Conservation (phyloP, 2,329 filamentous ascomycete species). For the Talaromyces rugulosus region DNA sequence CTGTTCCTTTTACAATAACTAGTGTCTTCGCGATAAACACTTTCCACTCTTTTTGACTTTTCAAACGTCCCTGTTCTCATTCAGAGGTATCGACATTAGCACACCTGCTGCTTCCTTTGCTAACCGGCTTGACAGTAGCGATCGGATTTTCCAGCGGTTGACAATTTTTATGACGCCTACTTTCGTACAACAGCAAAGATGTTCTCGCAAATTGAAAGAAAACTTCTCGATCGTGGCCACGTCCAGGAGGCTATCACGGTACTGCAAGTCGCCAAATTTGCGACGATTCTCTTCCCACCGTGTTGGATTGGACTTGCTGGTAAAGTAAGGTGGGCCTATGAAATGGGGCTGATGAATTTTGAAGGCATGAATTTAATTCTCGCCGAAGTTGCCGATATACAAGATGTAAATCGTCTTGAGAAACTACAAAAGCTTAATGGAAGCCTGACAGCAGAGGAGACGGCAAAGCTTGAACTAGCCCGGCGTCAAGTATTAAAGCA, state of each 20-base stretch:
- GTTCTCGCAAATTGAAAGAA: slow-evolving; percentile 2
- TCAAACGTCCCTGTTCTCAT: no score
- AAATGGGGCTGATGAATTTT: neutral
- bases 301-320: neutral
- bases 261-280: neutral
- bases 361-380: neutral
- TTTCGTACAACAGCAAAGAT: neutral
- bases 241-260: neutral
- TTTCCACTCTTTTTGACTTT: no score
- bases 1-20: no score
- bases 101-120: no score
- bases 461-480: neutral
- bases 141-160: no score
- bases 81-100: no score
- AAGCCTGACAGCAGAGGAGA: neutral
- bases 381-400: neutral
- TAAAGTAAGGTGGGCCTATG: neutral
- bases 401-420: neutral
- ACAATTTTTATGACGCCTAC: no score
- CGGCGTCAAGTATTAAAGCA: neutral
- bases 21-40: no score
- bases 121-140: no score
- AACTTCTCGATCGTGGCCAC: neutral
- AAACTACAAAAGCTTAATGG: neutral
- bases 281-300: neutral